These are phyloP conservation scores for Nitzschia sp. DNA, from an alignment of 108 stramenopile genomes.

Conservation along the genomic window DNA sequence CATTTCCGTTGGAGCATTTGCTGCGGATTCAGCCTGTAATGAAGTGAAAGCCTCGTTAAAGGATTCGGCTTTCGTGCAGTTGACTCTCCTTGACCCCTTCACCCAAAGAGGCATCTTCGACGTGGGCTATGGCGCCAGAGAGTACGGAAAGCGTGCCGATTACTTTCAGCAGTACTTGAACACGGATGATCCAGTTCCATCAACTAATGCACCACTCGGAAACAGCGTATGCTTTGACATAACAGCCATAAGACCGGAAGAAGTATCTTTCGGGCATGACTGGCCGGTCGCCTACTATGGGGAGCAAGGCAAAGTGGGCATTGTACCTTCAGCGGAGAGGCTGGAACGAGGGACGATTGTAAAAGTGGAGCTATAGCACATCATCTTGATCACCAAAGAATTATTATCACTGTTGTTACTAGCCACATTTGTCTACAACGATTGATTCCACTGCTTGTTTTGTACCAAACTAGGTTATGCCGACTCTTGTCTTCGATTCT, in stretches of 20 bases:
- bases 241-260: slow-evolving; percentile 31
- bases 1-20: slow-evolving; percentile 37
- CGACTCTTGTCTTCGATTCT: slow-evolving; percentile 19
- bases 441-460: background rate
- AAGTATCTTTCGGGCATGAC: slow-evolving; percentile 38
- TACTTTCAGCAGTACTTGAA: slow-evolving; percentile 39
- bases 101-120: slow-evolving; percentile 34
- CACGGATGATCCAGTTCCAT: slow-evolving; percentile 44
- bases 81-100: slow-evolving; percentile 40
- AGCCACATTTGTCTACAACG: too few relatives aligned
- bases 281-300: slow-evolving; percentile 44
- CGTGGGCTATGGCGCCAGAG: slow-evolving; percentile 17
- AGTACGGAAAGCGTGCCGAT: slow-evolving; percentile 31
- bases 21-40: slow-evolving; percentile 22
- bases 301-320: background rate
- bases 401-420: background rate
- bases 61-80: slow-evolving; percentile 10
- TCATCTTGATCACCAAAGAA: background rate
- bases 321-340: background rate
- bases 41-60: slow-evolving; percentile 4
- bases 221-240: slow-evolving; percentile 29
- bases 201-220: slow-evolving; percentile 18
- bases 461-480: slow-evolving; percentile 7
- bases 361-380: background rate
- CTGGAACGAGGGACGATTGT: background rate